phyloP scores from a whole-genome alignment of 129 eudicot species.

The Dittrichia graveolens region DNA sequence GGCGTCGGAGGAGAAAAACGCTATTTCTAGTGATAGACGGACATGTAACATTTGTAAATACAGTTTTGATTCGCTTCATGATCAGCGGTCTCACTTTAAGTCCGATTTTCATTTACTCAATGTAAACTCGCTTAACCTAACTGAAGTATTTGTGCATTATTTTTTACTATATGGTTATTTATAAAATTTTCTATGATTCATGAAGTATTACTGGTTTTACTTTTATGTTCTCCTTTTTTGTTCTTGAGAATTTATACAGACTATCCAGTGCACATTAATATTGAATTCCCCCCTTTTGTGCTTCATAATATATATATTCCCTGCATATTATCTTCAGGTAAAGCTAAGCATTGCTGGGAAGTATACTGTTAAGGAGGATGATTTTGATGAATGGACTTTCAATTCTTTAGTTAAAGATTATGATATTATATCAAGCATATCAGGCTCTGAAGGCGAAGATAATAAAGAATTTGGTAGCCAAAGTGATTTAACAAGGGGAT shows the following conservation, averaged over 20 bases:
- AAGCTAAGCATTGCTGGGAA: constrained; percentile 82
- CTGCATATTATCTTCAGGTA: constrained; percentile 46
- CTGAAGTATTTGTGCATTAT: background rate
- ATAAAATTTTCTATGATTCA: background rate
- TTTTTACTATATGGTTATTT: background rate
- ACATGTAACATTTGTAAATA: constrained; percentile 63
- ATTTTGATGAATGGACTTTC: constrained; percentile 63
- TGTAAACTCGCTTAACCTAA: constrained; percentile 41
- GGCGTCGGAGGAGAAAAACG: background rate
- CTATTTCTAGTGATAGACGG: constrained; percentile 38
- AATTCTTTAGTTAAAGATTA: constrained; percentile 53
- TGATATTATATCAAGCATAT: constrained; percentile 72
- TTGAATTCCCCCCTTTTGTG: background rate
- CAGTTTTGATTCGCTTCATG: constrained; percentile 63
- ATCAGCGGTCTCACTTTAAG: constrained; percentile 78
- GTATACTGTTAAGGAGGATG: constrained; percentile 63
- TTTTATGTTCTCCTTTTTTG: background rate
- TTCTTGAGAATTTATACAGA: background rate
- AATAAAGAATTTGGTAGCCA: constrained; percentile 31
- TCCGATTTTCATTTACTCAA: constrained; percentile 78
- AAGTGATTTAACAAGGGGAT: constrained; percentile 32
- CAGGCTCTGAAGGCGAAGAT: constrained; percentile 78
- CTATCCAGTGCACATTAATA: background rate
- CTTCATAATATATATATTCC: background rate
- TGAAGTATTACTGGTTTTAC: background rate